Base-by-base conservation (phyloP, 106 monocot genomes). In the Xerophyta viscosa region DNA sequence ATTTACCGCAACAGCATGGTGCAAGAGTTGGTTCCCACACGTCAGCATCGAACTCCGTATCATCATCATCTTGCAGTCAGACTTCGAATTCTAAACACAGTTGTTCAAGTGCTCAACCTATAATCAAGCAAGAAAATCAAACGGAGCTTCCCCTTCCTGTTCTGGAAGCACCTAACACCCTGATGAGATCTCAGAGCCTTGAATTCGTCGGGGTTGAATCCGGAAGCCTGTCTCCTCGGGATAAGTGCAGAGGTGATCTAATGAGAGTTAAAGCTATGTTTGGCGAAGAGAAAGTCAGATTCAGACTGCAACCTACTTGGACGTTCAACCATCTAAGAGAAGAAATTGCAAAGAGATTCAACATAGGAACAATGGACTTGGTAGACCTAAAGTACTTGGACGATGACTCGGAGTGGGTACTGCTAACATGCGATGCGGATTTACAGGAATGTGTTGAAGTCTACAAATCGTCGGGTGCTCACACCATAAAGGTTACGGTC, bases 381-480 rank as follows among this genome's bases (percentile, higher is more conserved):
- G 46, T 81, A 29, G 54, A 63, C 68, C 72, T 91, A 26, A 85
- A 77, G 66, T 91, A 91, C 58, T 66, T 91, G 62, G 90, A 91
- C 69, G 90, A 91, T 49, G 84, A 84, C 8, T 71, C 64, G 8
- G 90, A 91, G 27, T 91, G 90, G 90, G 69, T 91, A 20, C 57
- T 91, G 12, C 47, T 91, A 18, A 85, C 84, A 58, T 84, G 90
- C 51, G 81, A 84, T 52, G 80, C 33, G 12, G 90, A 91, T 72
- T 37, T 91, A 27, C 37, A 66, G 30, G 90, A 85, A 48, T 91
- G 90, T 42, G 37, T 81, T 42, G 77, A 80, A 18, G 58, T 91
- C 8, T 66, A 72, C 41, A 85, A 81, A 56, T 61, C 71, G 28
- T 68, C 74, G 43, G 22, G 45, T 58, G 37, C 37, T 30, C 55